Percentiles rank a stretch among this genome's conserved stretches.
These are phyloP conservation scores for Kuraishia borneana DNA, from an alignment of 805 yeast species.

Conservation along the genomic window DNA sequence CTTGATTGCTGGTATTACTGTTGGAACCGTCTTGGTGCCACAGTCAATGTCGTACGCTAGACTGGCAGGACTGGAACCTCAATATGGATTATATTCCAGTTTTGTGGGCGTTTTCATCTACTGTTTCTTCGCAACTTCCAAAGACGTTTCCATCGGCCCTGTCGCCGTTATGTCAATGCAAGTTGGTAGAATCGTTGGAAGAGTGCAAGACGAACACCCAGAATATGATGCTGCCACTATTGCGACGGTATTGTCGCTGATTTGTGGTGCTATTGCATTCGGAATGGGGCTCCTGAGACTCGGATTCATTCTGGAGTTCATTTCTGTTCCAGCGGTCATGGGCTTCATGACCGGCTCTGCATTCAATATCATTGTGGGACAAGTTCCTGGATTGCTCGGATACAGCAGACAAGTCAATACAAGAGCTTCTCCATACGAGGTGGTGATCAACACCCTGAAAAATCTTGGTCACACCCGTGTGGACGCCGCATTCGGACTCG, in stretches of 20 bases:
- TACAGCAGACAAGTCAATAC: slow-evolving; percentile 56
- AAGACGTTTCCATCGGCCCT: slow-evolving; percentile 93
- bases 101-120: slow-evolving; percentile 85
- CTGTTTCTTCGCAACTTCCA: slow-evolving; percentile 87
- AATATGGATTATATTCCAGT: slow-evolving; percentile 85
- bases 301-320: slow-evolving; percentile 82
- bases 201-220: slow-evolving; percentile 36
- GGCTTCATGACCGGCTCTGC: slow-evolving; percentile 97
- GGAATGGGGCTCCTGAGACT: slow-evolving; percentile 76
- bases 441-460: slow-evolving; percentile 62
- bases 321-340: slow-evolving; percentile 83
- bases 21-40: slow-evolving; percentile 87
- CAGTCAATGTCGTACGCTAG: slow-evolving; percentile 94
- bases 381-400: slow-evolving; percentile 82
- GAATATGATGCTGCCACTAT: slow-evolving; percentile 53
- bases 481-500: slow-evolving; percentile 86
- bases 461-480: slow-evolving; percentile 54
- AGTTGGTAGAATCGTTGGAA: slow-evolving; percentile 65
- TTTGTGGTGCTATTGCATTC: slow-evolving; percentile 78
- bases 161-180: slow-evolving; percentile 93
- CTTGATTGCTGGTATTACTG: slow-evolving; percentile 85
- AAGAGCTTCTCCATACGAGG: slow-evolving; percentile 56
- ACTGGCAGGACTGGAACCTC: slow-evolving; percentile 69
- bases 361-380: slow-evolving; percentile 70
- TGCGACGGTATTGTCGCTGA: slow-evolving; percentile 68